phyloP scores from a whole-genome alignment of 169 alveolate species.

The Theileria equi region DNA sequence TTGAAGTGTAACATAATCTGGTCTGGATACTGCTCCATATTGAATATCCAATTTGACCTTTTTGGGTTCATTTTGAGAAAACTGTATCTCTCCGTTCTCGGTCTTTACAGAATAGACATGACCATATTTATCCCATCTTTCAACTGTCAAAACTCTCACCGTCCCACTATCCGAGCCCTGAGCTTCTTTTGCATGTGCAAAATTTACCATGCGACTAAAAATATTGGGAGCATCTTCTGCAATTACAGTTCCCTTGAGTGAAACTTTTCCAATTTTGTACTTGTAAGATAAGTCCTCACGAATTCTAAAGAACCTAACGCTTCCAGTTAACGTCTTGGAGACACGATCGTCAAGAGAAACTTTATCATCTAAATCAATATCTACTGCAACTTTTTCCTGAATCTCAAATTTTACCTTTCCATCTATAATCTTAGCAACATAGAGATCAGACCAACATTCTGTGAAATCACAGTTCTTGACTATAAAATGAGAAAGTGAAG shows the following conservation, averaged over 20 bases:
- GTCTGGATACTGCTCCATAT: no score
- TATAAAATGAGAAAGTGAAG: background rate
- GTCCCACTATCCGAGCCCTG: background rate
- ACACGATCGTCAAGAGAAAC: no score
- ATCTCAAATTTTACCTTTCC: background rate
- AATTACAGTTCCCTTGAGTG: slow-evolving; percentile 6
- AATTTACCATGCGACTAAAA: slow-evolving; percentile 13
- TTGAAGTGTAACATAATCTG: no score
- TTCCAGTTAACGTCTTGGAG: background rate
- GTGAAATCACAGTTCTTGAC: slow-evolving; percentile 4
- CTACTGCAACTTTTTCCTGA: background rate
- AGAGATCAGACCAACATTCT: background rate
- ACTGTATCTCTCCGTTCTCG: no score
- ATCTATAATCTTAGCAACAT: background rate
- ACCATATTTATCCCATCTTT: slow-evolving; percentile 12
- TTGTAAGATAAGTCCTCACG: background rate
- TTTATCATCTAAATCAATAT: background rate
- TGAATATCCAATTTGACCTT: no score
- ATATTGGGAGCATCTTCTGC: background rate
- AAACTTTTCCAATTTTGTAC: slow-evolving; percentile 43
- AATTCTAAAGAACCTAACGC: background rate
- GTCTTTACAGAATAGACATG: no score
- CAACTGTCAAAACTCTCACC: slow-evolving; percentile 1
- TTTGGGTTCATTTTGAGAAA: no score
- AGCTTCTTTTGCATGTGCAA: background rate